A percentile compares a stretch with the other conserved stretches of the same genome.
Conservation (phyloP, 2,329 filamentous ascomycete genomes). For the Monosporascus sp. region DNA sequence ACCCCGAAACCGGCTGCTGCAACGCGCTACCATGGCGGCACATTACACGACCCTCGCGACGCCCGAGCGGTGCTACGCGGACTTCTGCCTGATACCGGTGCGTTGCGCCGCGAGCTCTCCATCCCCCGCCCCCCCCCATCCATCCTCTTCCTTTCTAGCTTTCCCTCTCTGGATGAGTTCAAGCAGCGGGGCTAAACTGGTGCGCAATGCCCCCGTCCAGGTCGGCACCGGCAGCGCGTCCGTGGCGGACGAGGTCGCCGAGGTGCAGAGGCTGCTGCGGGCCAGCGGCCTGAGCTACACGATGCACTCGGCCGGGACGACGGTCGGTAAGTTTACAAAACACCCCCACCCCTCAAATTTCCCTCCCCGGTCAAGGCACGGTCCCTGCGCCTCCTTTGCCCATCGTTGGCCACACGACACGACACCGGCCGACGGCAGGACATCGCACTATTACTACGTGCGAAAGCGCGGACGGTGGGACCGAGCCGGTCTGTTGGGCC, state of each 20-base stretch:
- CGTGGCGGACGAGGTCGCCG: constrained; percentile 78
- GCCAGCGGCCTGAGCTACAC: constrained; percentile 74
- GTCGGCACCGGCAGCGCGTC: constrained; percentile 74
- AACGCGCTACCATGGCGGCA: neutral
- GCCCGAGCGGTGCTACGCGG: constrained; percentile 72
- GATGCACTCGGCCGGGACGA: constrained; percentile 94
- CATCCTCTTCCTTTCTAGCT: neutral
- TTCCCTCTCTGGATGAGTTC: neutral
- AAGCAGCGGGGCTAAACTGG: no score
- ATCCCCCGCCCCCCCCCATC: neutral
- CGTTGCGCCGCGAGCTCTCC: constrained; percentile 21
- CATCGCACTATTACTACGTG: no score
- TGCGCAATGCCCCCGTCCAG: constrained; percentile 33
- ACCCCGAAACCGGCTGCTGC: neutral
- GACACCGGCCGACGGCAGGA: no score
- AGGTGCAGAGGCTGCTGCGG: constrained; percentile 79
- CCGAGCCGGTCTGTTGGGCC: no score
- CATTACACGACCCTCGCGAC: constrained; percentile 51
- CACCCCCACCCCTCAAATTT: neutral
- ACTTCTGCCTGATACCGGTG: constrained; percentile 87
- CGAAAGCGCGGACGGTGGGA: no score
- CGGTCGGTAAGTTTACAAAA: constrained; percentile 60
- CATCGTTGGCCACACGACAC: no score
- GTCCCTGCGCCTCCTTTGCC: neutral
- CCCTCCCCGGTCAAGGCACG: neutral